A percentile compares a stretch with the other conserved stretches of the same genome.
These are phyloP conservation scores for Fraxinus dipetala DNA, from an alignment of 305 asterid genomes.

Conservation along the genomic window DNA sequence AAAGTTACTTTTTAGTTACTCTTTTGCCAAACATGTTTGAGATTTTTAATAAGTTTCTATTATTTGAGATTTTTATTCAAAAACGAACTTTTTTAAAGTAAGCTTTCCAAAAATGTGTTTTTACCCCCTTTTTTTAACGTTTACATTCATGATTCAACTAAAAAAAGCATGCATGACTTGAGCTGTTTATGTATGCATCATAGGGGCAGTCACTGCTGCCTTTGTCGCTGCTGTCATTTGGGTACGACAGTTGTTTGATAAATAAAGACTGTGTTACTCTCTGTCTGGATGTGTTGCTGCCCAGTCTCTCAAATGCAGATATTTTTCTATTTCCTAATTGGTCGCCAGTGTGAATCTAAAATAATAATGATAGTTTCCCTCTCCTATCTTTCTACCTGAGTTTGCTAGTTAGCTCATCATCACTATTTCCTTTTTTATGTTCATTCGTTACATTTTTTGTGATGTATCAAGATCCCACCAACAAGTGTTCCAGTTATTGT, in stretches of 20 bases:
- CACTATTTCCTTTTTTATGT: not conserved
- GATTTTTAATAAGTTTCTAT: not conserved
- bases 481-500: constrained; percentile 95
- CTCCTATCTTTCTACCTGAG: not conserved
- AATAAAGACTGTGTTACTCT: not conserved
- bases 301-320: not conserved
- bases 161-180: not conserved
- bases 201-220: not conserved
- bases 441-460: not conserved
- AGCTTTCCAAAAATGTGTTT: not conserved
- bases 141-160: not conserved
- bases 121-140: not conserved
- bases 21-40: not conserved
- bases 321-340: not conserved
- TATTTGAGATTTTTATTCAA: not conserved
- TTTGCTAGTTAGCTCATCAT: not conserved
- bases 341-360: not conserved
- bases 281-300: not conserved
- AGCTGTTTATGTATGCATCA: constrained; percentile 6
- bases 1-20: not conserved
- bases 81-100: not conserved
- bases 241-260: not conserved
- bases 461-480: constrained; percentile 72
- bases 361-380: not conserved
- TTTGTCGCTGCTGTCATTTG: constrained; percentile 6